A percentile compares a stretch with the other conserved stretches of the same genome.
Conservation (phyloP, 2,329 filamentous ascomycete species). For the Alternaria angustiovoidea region DNA sequence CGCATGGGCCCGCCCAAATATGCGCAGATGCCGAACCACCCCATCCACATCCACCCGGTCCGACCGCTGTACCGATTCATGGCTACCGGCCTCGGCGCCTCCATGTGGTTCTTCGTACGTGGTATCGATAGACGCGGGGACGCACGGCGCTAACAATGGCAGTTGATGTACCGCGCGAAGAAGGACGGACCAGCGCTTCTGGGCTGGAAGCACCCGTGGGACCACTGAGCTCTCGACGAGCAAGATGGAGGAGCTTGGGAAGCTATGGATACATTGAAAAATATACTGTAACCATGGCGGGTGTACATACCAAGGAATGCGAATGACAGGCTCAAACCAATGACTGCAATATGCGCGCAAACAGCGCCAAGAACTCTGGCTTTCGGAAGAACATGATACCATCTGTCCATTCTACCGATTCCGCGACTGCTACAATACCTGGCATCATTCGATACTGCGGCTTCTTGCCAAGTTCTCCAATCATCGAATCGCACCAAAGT, state of each 20-base stretch:
- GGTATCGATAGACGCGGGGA: background rate
- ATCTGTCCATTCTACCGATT: too few relatives aligned
- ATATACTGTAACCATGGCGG: background rate
- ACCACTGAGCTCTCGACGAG: slow-evolving; percentile 38
- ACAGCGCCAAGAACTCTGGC: slow-evolving; percentile 6
- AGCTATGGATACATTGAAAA: background rate
- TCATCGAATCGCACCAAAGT: background rate
- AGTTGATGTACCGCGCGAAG: slow-evolving; percentile 97
- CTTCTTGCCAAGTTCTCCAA: background rate
- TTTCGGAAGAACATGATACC: background rate
- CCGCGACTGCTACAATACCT: background rate
- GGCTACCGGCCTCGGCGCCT: slow-evolving; percentile 86
- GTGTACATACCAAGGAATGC: background rate
- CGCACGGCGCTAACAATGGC: slow-evolving; percentile 31
- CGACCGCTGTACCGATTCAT: slow-evolving; percentile 81
- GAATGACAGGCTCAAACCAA: background rate
- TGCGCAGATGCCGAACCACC: slow-evolving; percentile 55
- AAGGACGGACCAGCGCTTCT: slow-evolving; percentile 91
- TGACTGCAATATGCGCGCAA: background rate
- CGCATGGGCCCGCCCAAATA: slow-evolving; percentile 52
- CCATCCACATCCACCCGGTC: slow-evolving; percentile 66
- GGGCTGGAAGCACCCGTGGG: slow-evolving; percentile 83
- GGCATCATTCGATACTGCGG: background rate
- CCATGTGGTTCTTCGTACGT: slow-evolving; percentile 99
- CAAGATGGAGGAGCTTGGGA: background rate